A percentile compares a stretch with the other conserved stretches of the same genome.
Evolutionary conservation across 441 rosid species (phyloP).

Genomic region (Gossypium aridum): DNA sequence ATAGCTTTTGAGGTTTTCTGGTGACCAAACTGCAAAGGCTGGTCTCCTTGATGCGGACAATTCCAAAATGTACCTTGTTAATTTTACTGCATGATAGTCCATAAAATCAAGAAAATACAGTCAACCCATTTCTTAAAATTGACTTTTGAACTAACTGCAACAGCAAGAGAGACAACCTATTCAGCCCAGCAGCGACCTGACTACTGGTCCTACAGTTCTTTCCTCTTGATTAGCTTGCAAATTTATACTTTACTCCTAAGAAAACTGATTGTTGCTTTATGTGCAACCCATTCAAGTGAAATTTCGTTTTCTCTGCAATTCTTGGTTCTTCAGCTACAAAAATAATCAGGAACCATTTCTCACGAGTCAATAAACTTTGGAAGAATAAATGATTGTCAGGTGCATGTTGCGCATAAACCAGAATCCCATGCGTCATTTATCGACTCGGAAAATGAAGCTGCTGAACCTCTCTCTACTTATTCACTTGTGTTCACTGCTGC

Average conservation of each 20-base stretch:
- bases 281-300: not conserved
- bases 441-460: conserved; percentile 20
- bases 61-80: no score
- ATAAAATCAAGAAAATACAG: not conserved
- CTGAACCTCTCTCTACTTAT: conserved; percentile 4
- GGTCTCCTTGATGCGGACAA: not conserved
- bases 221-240: not conserved
- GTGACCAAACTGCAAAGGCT: not conserved
- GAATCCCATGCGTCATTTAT: not conserved
- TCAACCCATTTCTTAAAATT: not conserved
- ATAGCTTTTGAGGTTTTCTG: not conserved
- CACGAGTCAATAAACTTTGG: not conserved
- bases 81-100: not conserved
- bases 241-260: conserved; percentile 10
- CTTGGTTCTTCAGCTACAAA: not conserved
- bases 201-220: not conserved
- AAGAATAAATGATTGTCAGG: not conserved
- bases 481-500: not conserved
- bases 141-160: not conserved
- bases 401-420: not conserved
- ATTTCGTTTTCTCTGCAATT: not conserved
- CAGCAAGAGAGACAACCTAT: not conserved
- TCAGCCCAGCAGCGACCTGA: not conserved
- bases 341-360: not conserved
- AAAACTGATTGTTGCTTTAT: conserved; percentile 10